Evolutionary conservation across 2,329 filamentous ascomycete species (phyloP), one percentile per base, ranked within the genome.

Genomic region (Talaromyces piceae): DNA sequence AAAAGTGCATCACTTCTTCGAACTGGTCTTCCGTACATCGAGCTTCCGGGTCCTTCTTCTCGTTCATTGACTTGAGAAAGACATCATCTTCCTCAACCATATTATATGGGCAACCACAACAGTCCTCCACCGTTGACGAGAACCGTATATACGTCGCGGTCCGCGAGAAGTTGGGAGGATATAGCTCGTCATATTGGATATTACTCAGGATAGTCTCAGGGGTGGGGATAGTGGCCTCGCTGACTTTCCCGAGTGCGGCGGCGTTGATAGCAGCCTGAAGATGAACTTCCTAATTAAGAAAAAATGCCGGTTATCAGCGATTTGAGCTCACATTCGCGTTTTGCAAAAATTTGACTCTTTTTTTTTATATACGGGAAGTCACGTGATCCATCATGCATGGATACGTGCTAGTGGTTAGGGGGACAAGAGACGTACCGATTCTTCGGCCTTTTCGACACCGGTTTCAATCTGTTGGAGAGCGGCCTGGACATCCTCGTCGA

Each of bases 111-210:
- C 86, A 87, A 62, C 88, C 87, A 64, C 89, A 86, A 62, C 87
- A 95, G 71, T 98, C 93, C 73, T 98, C 93, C 55, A 98, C 91
- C 2, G 93, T 98, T 59, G 95, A 91, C 57, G 93, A 97, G 74
- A 95, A 97, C 58, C 91, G 89, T 67, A 98, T 95, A 72, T 97
- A 97, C 55, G 91, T 93, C 55, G 85, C 83, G 48, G 93, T 90
- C 69, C 94, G 86, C 63, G 84, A 80, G 72, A 91, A 96, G 52
- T 77, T 75, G 58, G 81, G 82, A 46, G 86, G 81, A 67, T 97
- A 97, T 61, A 96, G 80, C 63, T 86, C 81, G 70, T 94, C 88
- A 84, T 96, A 98, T 71, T 88, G 81, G 70, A 91, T 76, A 58
- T 73, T 76, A 69, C 79, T 80, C 62, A 76, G 71, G 57, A 79